phyloP scores from a whole-genome alignment of 2,329 filamentous ascomycete species.

The Emmonsiellopsis sp. region DNA sequence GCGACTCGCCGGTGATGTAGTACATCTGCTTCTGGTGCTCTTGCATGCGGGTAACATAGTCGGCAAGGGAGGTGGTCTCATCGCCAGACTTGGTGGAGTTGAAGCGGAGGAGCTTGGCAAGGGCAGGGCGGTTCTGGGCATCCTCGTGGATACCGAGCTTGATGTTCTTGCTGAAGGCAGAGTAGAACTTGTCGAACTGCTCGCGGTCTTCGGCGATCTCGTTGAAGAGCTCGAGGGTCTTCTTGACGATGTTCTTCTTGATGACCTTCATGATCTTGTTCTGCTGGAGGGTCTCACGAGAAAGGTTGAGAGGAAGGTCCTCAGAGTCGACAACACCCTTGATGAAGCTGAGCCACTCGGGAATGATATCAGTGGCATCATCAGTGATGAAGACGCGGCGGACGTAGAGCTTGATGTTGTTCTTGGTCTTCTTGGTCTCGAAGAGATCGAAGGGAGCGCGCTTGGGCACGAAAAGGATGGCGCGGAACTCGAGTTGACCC shows the following conservation, averaged over 20 bases:
- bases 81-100: conserved; percentile 98
- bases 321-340: conserved; percentile 99
- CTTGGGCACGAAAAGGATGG: conserved; percentile 99
- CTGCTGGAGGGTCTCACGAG: conserved; percentile 99
- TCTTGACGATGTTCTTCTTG: conserved; percentile 99
- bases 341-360: conserved; percentile 98
- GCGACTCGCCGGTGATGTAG: conserved; percentile 99
- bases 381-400: conserved; percentile 99
- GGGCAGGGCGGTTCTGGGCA: conserved; percentile 83
- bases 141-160: conserved; percentile 99
- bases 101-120: conserved; percentile 98
- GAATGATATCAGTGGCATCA: conserved; percentile 96
- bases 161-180: conserved; percentile 99
- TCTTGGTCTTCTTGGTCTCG: conserved; percentile 99
- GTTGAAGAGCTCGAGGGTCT: conserved; percentile 97
- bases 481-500: conserved; percentile 99
- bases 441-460: conserved; percentile 98
- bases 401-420: conserved; percentile 99
- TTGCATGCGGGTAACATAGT: conserved; percentile 99
- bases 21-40: conserved; percentile 99
- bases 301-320: conserved; percentile 98
- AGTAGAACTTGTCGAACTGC: conserved; percentile 99
- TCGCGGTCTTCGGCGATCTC: conserved; percentile 99
- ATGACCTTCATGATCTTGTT: conserved; percentile 99
- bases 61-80: conserved; percentile 84